phyloP scores from a whole-genome alignment of 805 yeast genomes.

The Candida ipomoeae region DNA sequence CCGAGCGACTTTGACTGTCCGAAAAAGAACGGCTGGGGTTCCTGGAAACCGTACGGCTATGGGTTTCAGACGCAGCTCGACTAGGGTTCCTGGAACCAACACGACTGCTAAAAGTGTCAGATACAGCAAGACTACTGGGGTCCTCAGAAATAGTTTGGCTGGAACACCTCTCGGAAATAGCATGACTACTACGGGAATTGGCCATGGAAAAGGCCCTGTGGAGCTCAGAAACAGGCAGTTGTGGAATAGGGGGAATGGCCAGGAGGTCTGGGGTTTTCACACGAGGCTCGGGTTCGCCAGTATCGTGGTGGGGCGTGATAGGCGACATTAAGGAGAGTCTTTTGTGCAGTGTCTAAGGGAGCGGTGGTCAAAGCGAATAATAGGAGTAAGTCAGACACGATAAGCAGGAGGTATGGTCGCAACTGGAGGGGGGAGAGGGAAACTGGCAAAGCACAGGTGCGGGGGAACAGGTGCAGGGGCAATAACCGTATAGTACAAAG shows the following conservation, averaged over 20 bases:
- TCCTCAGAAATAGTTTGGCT: neutral
- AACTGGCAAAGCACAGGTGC: neutral
- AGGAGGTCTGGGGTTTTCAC: neutral
- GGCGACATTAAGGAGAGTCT: neutral
- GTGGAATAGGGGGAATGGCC: neutral
- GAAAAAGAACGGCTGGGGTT: too few relatives aligned
- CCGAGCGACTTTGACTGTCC: too few relatives aligned
- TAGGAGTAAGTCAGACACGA: neutral
- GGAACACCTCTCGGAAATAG: neutral
- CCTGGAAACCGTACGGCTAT: too few relatives aligned
- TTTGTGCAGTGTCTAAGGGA: neutral
- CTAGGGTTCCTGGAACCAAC: too few relatives aligned
- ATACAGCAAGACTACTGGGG: neutral
- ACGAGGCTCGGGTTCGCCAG: neutral
- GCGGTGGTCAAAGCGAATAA: neutral
- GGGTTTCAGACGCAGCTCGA: too few relatives aligned
- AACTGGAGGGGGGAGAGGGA: too few relatives aligned
- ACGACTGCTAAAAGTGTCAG: neutral
- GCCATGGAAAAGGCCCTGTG: slow-evolving; percentile 8
- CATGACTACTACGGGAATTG: neutral
- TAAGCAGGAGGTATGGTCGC: neutral
- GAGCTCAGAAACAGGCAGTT: slow-evolving; percentile 12
- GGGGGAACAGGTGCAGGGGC: neutral
- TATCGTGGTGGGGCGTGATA: neutral
- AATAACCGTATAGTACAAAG: slow-evolving; percentile 1